A percentile compares a stretch with the other conserved stretches of the same genome.
Evolutionary conservation across 805 yeast genomes (phyloP).

Genomic region (Yarrowia alimentaria): DNA sequence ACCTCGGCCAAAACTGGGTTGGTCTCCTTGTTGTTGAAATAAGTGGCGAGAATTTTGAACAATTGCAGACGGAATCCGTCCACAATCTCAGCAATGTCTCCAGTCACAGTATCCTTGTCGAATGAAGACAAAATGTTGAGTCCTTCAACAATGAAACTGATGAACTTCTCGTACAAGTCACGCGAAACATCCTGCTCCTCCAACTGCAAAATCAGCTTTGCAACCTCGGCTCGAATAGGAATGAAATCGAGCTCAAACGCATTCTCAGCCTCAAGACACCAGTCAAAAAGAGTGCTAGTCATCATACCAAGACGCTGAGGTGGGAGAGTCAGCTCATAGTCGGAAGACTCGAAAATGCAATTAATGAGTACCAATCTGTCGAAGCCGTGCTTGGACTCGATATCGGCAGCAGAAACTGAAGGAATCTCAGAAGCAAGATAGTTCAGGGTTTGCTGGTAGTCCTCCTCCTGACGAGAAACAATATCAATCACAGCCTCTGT

Average conservation of each 20-base stretch:
- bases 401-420: slow-evolving; percentile 10
- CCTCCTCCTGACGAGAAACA: slow-evolving; percentile 11
- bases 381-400: slow-evolving; percentile 16
- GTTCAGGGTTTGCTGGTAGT: slow-evolving; percentile 20
- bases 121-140: slow-evolving; percentile 16
- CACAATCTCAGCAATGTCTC: slow-evolving; percentile 24
- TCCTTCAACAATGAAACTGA: slow-evolving; percentile 9
- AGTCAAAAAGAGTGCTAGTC: slow-evolving; percentile 49
- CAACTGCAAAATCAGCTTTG: slow-evolving; percentile 44
- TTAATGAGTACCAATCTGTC: slow-evolving; percentile 15
- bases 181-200: slow-evolving; percentile 12
- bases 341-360: slow-evolving; percentile 6
- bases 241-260: slow-evolving; percentile 58
- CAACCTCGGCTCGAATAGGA: slow-evolving; percentile 50
- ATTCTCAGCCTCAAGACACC: slow-evolving; percentile 58
- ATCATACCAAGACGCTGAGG: slow-evolving; percentile 65
- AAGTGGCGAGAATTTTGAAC: slow-evolving; percentile 23
- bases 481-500: slow-evolving; percentile 13
- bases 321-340: slow-evolving; percentile 43
- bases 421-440: slow-evolving; percentile 27
- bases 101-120: slow-evolving; percentile 9
- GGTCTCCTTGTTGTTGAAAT: slow-evolving; percentile 27
- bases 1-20: slow-evolving; percentile 13
- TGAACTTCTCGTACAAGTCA: slow-evolving; percentile 19
- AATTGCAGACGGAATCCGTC: slow-evolving; percentile 23